phyloP scores from a whole-genome alignment of 305 asterid genomes.

The Fraxinus paxiana region DNA sequence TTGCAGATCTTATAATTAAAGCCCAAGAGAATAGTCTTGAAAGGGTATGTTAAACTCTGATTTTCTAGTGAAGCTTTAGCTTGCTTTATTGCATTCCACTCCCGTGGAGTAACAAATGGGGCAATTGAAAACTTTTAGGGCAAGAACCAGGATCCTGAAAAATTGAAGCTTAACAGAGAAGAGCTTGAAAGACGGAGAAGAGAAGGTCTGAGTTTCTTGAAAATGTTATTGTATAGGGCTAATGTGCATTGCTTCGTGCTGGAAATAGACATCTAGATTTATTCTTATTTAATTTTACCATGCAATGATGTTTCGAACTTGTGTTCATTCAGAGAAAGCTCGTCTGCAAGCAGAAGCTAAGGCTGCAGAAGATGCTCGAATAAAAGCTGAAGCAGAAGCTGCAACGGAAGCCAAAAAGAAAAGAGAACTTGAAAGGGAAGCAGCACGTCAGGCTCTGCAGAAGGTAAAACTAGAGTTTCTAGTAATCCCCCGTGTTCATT shows the following conservation, averaged over 20 bases:
- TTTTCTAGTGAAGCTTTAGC: not conserved
- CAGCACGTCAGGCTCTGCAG: slow-evolving; percentile 45
- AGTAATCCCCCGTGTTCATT: not conserved
- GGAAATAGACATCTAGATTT: not conserved
- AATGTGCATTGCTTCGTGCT: not conserved
- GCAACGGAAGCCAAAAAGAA: slow-evolving; percentile 54
- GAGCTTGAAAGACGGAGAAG: not conserved
- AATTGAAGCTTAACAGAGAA: not conserved
- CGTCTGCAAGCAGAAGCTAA: slow-evolving; percentile 55
- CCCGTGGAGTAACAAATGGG: not conserved
- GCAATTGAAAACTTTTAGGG: not conserved
- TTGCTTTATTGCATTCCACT: not conserved
- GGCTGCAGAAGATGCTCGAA: slow-evolving; percentile 42
- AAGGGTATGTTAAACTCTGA: not conserved
- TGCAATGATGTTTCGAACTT: not conserved
- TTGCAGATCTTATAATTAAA: not conserved
- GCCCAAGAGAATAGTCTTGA: not conserved
- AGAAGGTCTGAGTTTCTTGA: not conserved
- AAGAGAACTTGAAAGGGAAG: slow-evolving; percentile 73
- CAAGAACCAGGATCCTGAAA: not conserved
- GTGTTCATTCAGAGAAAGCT: slow-evolving; percentile 51
- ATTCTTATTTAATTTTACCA: not conserved
- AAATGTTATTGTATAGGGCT: not conserved
- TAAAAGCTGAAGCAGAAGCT: slow-evolving; percentile 57
- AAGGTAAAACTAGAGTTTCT: not conserved